phyloP scores from a whole-genome alignment of 2,329 filamentous ascomycete species.

The Calonectria hongkongensis region DNA sequence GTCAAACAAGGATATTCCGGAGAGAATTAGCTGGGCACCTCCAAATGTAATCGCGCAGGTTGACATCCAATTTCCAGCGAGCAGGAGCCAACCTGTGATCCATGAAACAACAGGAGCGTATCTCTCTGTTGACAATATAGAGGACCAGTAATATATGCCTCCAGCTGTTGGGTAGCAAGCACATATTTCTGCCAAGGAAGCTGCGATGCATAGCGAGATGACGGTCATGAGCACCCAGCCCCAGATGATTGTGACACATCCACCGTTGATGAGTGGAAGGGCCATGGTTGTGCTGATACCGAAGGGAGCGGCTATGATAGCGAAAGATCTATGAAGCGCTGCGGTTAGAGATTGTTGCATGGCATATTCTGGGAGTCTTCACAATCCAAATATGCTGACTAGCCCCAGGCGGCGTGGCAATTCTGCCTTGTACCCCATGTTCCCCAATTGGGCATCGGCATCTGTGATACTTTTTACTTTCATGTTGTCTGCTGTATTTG shows the following conservation, averaged over 20 bases:
- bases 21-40: slow-evolving; percentile 80
- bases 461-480: too few species aligned
- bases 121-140: slow-evolving; percentile 75
- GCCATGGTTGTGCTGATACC: slow-evolving; percentile 69
- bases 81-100: slow-evolving; percentile 84
- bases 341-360: not conserved
- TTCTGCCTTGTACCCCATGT: slow-evolving; percentile 70
- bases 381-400: slow-evolving; percentile 67
- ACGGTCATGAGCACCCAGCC: slow-evolving; percentile 78
- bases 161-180: slow-evolving; percentile 77
- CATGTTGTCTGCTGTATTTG: not conserved
- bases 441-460: not conserved
- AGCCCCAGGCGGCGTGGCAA: slow-evolving; percentile 70
- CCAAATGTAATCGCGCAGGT: slow-evolving; percentile 82
- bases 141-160: slow-evolving; percentile 84
- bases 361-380: not conserved
- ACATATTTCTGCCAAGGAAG: slow-evolving; percentile 83
- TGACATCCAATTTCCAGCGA: slow-evolving; percentile 82
- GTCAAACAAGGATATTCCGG: slow-evolving; percentile 79
- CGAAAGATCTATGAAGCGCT: slow-evolving; percentile 60
- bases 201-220: slow-evolving; percentile 83
- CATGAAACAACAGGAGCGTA: slow-evolving; percentile 80
- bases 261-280: slow-evolving; percentile 79
- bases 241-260: slow-evolving; percentile 83
- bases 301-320: slow-evolving; percentile 71